These are phyloP conservation scores for Pyrus communis DNA, from an alignment of 306 rosid species.

Conservation along the genomic window DNA sequence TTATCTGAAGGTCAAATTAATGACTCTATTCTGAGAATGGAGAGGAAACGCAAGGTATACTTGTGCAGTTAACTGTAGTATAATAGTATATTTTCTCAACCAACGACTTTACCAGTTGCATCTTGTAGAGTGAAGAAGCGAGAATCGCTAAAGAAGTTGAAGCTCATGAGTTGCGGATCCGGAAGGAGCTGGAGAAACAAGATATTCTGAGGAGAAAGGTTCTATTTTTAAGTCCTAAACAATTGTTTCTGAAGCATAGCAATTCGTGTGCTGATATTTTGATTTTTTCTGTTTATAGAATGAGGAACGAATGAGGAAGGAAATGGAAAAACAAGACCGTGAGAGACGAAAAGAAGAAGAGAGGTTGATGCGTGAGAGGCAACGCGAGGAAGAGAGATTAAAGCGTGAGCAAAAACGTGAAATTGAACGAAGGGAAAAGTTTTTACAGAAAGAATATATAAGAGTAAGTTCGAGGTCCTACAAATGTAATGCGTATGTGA, in stretches of 20 bases:
- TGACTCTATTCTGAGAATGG: conserved; percentile 48
- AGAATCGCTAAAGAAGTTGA: conserved; percentile 68
- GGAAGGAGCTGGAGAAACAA: conserved; percentile 92
- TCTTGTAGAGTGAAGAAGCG: conserved; percentile 66
- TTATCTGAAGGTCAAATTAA: conserved; percentile 49
- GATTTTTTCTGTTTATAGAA: conserved; percentile 32
- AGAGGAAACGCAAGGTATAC: conserved; percentile 80
- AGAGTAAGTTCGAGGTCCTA: conserved; percentile 47
- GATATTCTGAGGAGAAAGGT: conserved; percentile 90
- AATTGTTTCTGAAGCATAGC: not conserved
- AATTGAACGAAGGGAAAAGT: conserved; percentile 82
- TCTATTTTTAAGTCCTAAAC: not conserved
- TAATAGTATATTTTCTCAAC: conserved; percentile 2
- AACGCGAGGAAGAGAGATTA: conserved; percentile 77
- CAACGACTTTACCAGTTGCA: conserved; percentile 6
- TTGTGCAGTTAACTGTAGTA: not conserved
- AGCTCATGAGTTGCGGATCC: conserved; percentile 71
- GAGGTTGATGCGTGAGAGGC: conserved; percentile 85
- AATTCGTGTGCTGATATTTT: conserved; percentile 11
- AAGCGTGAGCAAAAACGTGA: conserved; percentile 89
- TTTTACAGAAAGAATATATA: conserved; percentile 63
- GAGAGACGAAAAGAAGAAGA: conserved; percentile 97
- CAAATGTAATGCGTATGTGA: conserved; percentile 5
- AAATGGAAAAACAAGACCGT: conserved; percentile 85
- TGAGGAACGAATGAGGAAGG: conserved; percentile 83